phyloP scores from a whole-genome alignment of 2,329 filamentous ascomycete species.

The Hypoxylon rubiginosum region DNA sequence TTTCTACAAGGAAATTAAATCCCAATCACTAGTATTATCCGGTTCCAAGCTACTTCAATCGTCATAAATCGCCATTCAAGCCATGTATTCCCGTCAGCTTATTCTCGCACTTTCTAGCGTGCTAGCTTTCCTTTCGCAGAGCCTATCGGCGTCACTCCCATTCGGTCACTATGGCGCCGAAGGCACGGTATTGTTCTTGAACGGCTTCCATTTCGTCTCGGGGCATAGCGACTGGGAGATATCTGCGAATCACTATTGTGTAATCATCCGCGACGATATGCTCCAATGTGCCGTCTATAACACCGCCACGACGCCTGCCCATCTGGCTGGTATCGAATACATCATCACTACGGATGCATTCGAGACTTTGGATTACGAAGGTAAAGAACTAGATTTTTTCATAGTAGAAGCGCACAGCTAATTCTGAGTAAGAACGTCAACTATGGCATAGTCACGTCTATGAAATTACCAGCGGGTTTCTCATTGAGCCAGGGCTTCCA shows the following conservation, averaged over 20 bases:
- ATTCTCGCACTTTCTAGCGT: conserved; percentile 11
- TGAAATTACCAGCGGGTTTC: conserved; percentile 43
- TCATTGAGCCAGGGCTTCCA: conserved; percentile 39
- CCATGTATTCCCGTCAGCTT: conserved; percentile 26
- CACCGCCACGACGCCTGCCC: conserved; percentile 32
- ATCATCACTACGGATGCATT: conserved; percentile 42
- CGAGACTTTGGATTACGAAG: conserved; percentile 42
- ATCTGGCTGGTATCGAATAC: conserved; percentile 43
- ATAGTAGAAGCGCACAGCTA: neutral
- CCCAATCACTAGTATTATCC: conserved; percentile 9
- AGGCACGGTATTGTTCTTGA: conserved; percentile 33
- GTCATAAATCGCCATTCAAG: conserved; percentile 4
- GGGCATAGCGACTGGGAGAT: conserved; percentile 42
- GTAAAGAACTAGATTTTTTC: conserved; percentile 12
- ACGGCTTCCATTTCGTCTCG: conserved; percentile 39
- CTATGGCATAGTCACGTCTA: conserved; percentile 45
- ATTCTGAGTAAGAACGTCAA: conserved; percentile 38
- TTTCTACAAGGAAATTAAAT: neutral
- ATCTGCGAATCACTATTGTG: conserved; percentile 46
- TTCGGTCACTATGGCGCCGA: conserved; percentile 36
- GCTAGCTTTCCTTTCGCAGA: conserved; percentile 22
- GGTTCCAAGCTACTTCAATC: conserved; percentile 7
- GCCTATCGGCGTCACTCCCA: conserved; percentile 25
- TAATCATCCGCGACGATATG: conserved; percentile 42
- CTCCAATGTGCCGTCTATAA: conserved; percentile 43